A percentile compares a stretch with the other conserved stretches of the same genome.
Conservation (phyloP, 2,329 filamentous ascomycete species). For the Fusarium drepaniforme region DNA sequence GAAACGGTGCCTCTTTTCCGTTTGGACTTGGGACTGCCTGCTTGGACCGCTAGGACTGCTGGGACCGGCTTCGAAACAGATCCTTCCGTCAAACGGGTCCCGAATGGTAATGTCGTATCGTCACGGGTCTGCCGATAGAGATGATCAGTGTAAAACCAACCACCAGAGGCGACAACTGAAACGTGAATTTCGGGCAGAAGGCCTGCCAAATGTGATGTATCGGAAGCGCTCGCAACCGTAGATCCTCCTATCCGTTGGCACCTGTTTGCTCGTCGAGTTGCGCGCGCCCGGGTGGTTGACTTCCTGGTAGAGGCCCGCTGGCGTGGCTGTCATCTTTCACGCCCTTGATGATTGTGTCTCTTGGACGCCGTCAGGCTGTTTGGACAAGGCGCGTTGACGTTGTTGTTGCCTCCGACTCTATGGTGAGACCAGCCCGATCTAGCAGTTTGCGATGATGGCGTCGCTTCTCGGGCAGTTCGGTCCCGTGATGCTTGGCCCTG, state of each 20-base stretch:
- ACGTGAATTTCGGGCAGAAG: neutral
- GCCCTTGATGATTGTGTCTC: neutral
- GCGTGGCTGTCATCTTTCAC: slow-evolving; percentile 29
- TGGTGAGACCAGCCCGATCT: slow-evolving; percentile 6
- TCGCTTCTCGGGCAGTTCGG: neutral
- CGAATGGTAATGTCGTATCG: slow-evolving; percentile 1
- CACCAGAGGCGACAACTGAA: slow-evolving; percentile 2
- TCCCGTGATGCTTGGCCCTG: slow-evolving; percentile 7
- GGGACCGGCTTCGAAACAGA: slow-evolving; percentile 1
- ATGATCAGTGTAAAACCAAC: neutral
- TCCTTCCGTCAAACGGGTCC: neutral
- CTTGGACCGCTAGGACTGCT: neutral
- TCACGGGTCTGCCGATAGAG: neutral
- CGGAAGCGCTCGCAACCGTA: neutral
- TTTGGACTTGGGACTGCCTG: neutral
- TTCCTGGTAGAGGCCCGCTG: slow-evolving; percentile 17
- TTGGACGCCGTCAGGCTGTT: slow-evolving; percentile 3
- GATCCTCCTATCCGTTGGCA: slow-evolving; percentile 9
- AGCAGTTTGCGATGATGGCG: slow-evolving; percentile 1
- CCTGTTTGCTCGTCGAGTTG: neutral
- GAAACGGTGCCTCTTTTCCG: slow-evolving; percentile 1
- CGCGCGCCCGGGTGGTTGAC: slow-evolving; percentile 1
- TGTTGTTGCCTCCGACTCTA: slow-evolving; percentile 11
- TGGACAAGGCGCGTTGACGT: slow-evolving; percentile 1
- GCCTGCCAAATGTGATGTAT: slow-evolving; percentile 13